Base-by-base conservation (phyloP, 148 eudicot genomes). In the Salicornia ramosissima region DNA sequence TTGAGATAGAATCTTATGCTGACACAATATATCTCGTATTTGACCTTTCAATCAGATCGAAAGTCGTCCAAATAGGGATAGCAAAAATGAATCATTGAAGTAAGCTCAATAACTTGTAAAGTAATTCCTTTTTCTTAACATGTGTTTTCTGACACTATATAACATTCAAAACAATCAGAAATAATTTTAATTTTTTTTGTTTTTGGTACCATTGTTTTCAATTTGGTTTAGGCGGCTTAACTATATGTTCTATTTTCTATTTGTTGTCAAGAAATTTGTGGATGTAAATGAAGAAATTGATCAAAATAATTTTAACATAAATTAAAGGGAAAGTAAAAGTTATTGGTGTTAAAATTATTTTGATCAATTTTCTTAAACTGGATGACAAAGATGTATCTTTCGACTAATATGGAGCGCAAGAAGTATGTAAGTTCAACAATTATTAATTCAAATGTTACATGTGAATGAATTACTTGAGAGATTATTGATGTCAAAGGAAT, bases 1-100 rank as follows among this genome's bases (percentile, higher is more conserved):
- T 12, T 70, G 10, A 24, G 30, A 21, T 69, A 21, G 30, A 36
- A 52, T 47, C 43, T 46, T 60, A 30, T 11, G 1, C 31, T 70
- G 52, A 67, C 31, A 25, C 51, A 13, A 21, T 24, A n/a, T 49
- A 21, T 9, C 50, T 59, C 29, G 57, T 68, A 25, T 13, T 67
- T n/a, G n/a, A n/a, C n/a, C n/a, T 3, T 45, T 30, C 36, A 40
- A 71, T 50, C 82, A 92, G 97, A 90, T 92, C 70, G 97, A 92
- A 80, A 90, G 97, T 73, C 96, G 97, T 36, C 97, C 96, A 40
- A 78, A 80, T 64, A 88, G 82, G 74, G 86, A 83, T 40, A 66
- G 71, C 77, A 79, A 51, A 45, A 75, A 74, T 68, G 91, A 87
- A 51, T 80, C 81, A 55, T 78, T 85, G 31, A 87, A 83, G 96